These are phyloP conservation scores for Hanseniaspora valbyensis DNA, from an alignment of 805 yeast genomes.

Conservation along the genomic window DNA sequence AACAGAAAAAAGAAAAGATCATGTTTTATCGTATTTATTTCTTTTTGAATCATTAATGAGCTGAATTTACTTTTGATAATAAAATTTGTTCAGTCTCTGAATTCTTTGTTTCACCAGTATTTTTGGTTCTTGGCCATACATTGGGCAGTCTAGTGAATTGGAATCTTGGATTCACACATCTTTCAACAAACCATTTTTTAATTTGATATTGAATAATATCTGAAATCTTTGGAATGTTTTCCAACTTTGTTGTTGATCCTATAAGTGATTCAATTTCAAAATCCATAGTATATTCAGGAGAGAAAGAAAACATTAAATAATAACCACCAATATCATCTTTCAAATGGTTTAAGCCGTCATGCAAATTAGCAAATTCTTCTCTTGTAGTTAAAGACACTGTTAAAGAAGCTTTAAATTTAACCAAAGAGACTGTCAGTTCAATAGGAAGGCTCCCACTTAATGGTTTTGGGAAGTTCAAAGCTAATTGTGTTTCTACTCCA, in stretches of 20 bases:
- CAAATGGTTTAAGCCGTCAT: slow-evolving; percentile 19
- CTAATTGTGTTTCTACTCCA: slow-evolving; percentile 69
- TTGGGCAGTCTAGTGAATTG: slow-evolving; percentile 78
- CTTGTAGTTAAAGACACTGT: slow-evolving; percentile 54
- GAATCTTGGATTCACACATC: slow-evolving; percentile 88
- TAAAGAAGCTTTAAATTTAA: slow-evolving; percentile 80
- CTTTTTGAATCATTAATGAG: slow-evolving; percentile 17
- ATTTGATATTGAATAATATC: slow-evolving; percentile 71
- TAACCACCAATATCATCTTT: slow-evolving; percentile 35
- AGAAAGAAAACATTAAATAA: slow-evolving; percentile 76
- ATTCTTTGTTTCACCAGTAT: slow-evolving; percentile 34
- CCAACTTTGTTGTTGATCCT: slow-evolving; percentile 85
- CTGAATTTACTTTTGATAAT: background rate
- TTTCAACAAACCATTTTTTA: slow-evolving; percentile 79
- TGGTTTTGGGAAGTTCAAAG: slow-evolving; percentile 74
- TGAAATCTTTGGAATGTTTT: slow-evolving; percentile 85
- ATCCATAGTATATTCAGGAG: slow-evolving; percentile 83
- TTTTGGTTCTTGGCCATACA: slow-evolving; percentile 67
- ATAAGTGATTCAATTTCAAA: slow-evolving; percentile 79
- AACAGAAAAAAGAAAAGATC: background rate
- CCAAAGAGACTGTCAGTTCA: slow-evolving; percentile 72
- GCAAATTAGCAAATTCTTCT: slow-evolving; percentile 25
- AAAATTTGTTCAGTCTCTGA: slow-evolving; percentile 18
- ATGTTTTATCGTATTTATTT: too few relatives aligned
- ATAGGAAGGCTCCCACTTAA: slow-evolving; percentile 81